A percentile compares a stretch with the other conserved stretches of the same genome.
Conservation (phyloP, 2,329 filamentous ascomycete genomes). For the Fonsecaea pedrosoi region DNA sequence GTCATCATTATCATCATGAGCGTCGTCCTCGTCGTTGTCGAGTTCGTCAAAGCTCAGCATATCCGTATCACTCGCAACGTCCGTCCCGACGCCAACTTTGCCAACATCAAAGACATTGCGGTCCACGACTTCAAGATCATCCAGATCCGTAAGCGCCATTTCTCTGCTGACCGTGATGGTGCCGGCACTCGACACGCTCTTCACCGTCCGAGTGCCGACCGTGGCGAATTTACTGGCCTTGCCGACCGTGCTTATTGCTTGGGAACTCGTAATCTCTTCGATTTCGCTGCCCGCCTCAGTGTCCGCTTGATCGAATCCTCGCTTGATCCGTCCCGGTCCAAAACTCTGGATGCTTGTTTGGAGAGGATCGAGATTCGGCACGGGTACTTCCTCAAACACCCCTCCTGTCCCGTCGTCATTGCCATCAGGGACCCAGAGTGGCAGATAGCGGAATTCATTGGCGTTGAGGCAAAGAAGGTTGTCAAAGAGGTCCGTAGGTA, state of each 20-base stretch:
- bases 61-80: constrained; percentile 12
- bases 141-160: not conserved
- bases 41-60: constrained; percentile 18
- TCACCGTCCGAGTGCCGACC: constrained; percentile 43
- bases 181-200: constrained; percentile 27
- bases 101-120: not conserved
- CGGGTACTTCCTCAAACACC: constrained; percentile 52
- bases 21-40: constrained; percentile 18
- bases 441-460: constrained; percentile 67
- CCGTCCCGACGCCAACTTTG: not conserved
- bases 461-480: constrained; percentile 61
- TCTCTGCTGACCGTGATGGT: constrained; percentile 10
- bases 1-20: not conserved
- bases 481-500: constrained; percentile 43
- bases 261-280: constrained; percentile 41
- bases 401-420: constrained; percentile 61
- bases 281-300: constrained; percentile 38
- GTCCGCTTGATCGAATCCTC: constrained; percentile 43
- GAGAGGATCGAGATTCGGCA: constrained; percentile 43
- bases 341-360: constrained; percentile 18
- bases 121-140: not conserved
- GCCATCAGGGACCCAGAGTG: constrained; percentile 68
- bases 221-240: constrained; percentile 48
- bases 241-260: constrained; percentile 45
- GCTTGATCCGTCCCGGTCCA: constrained; percentile 42